Evolutionary conservation across 352 stramenopile genomes (phyloP).

Genomic region (Globisporangium paroecandrum): DNA sequence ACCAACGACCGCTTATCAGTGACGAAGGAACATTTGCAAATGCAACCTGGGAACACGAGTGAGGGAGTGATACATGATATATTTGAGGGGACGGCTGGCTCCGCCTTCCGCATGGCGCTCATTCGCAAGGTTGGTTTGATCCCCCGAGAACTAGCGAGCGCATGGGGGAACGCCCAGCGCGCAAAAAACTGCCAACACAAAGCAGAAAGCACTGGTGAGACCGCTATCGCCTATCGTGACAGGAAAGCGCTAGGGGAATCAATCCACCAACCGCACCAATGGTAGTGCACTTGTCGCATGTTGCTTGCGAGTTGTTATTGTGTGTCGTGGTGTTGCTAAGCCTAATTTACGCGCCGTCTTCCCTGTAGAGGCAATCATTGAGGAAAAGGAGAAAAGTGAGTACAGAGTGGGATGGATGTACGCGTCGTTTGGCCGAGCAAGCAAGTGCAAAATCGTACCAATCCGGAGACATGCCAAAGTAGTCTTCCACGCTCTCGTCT

Average conservation of each 20-base stretch:
- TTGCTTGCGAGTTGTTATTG: slow-evolving; percentile 7
- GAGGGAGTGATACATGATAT: slow-evolving; percentile 8
- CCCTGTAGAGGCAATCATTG: slow-evolving; percentile 23
- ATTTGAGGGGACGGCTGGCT: slow-evolving; percentile 9
- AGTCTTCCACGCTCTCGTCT: slow-evolving; percentile 78
- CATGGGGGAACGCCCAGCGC: slow-evolving; percentile 11
- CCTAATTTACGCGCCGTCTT: slow-evolving; percentile 50
- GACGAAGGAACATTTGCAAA: not conserved
- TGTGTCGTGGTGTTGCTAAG: slow-evolving; percentile 2
- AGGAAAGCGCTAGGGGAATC: slow-evolving; percentile 20
- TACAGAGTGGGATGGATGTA: not conserved
- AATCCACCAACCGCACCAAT: slow-evolving; percentile 18
- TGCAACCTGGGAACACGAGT: not conserved
- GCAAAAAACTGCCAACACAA: slow-evolving; percentile 10
- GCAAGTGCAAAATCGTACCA: slow-evolving; percentile 40
- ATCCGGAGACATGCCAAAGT: slow-evolving; percentile 84
- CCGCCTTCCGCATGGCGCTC: slow-evolving; percentile 12
- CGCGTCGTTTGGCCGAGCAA: not conserved
- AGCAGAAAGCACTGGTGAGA: slow-evolving; percentile 21
- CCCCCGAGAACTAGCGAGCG: slow-evolving; percentile 9
- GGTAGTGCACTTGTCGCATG: slow-evolving; percentile 9
- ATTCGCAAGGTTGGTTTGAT: not conserved
- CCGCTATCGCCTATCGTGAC: slow-evolving; percentile 13
- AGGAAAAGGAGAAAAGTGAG: slow-evolving; percentile 2
- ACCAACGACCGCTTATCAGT: not conserved